Base-by-base conservation (phyloP, 2,329 filamentous ascomycete genomes). In the Triangularia setosa region DNA sequence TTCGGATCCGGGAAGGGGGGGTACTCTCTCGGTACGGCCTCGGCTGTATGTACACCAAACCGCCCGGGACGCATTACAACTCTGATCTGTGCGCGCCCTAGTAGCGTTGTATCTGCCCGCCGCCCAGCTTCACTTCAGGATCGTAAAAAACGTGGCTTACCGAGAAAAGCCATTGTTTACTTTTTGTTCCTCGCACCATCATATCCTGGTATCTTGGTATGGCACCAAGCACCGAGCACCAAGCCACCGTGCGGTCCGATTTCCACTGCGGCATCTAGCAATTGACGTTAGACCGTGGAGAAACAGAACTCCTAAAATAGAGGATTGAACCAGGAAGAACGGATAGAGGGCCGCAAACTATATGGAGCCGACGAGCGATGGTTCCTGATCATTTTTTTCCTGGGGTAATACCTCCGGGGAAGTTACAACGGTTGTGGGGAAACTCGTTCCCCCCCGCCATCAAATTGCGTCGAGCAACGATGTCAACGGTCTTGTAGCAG, bases 181-280 rank as follows among this genome's bases (percentile, higher is more conserved):
- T 12, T 48, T 11, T 21, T 3, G 7, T 48, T 5, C 7, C n/a
- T 21, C 21, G 40, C n/a, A 9, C 18, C 14, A 18, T 18, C 35
- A 44, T 44, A 5, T 18, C 40, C 40, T 48, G 6, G 40, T 9
- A 9, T 48, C 40, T 48, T 48, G 40, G 40, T 48, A 8, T 3
- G 5, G 6, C n/a, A n/a, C 11, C 30, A 33, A 33, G 30, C 30
- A 33, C 30, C 16, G 16, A 21, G 21, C 21, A 35, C 28, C 57
- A 59, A 59, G 57, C 57, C 57, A 14, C 57, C 57, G 57, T n/a
- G 57, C 57, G 57, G 57, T 59, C 57, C 57, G 33, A 59, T 59
- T 58, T 59, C n/a, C 44, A 44, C 21, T 21, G 5, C 40, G 21
- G 56, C 12, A 35, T 40, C 14, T n/a, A 33, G 12, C 5, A 14